Percentiles rank a stretch among this genome's conserved stretches.
phyloP scores from a whole-genome alignment of 1,284 basidiomycete genomes.

The Anthracocystis setariae region DNA sequence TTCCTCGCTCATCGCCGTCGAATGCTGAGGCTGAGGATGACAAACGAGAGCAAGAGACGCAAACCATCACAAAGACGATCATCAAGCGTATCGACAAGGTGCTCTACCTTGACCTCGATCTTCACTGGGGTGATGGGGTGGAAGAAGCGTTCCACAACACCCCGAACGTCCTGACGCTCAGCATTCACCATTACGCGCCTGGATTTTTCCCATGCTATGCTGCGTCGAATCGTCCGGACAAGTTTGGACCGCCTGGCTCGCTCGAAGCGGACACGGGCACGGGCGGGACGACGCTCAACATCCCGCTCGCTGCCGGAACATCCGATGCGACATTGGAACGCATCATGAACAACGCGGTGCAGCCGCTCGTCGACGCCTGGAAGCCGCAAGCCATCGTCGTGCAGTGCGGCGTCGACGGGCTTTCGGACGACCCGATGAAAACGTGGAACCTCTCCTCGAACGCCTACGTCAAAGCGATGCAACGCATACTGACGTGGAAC shows the following conservation, averaged over 20 bases:
- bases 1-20: background rate
- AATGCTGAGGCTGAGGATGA: background rate
- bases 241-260: constrained; percentile 35
- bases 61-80: constrained; percentile 23
- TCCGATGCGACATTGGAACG: constrained; percentile 26
- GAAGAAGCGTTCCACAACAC: constrained; percentile 65
- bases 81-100: constrained; percentile 43
- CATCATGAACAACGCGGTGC: constrained; percentile 54
- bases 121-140: constrained; percentile 91
- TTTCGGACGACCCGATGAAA: constrained; percentile 78
- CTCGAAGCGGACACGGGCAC: constrained; percentile 20
- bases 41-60: background rate
- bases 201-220: constrained; percentile 80
- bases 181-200: constrained; percentile 81
- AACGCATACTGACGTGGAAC: constrained; percentile 27
- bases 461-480: constrained; percentile 25
- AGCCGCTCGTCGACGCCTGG: constrained; percentile 75
- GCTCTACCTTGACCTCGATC: constrained; percentile 86
- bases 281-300: constrained; percentile 25
- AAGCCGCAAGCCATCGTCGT: constrained; percentile 81
- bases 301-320: constrained; percentile 38
- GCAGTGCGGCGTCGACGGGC: constrained; percentile 86
- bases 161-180: constrained; percentile 74
- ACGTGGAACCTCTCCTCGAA: constrained; percentile 80
- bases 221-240: constrained; percentile 31